phyloP scores from a whole-genome alignment of 225 moss, liverwort and hornwort species.

The Pleurozium schreberi region DNA sequence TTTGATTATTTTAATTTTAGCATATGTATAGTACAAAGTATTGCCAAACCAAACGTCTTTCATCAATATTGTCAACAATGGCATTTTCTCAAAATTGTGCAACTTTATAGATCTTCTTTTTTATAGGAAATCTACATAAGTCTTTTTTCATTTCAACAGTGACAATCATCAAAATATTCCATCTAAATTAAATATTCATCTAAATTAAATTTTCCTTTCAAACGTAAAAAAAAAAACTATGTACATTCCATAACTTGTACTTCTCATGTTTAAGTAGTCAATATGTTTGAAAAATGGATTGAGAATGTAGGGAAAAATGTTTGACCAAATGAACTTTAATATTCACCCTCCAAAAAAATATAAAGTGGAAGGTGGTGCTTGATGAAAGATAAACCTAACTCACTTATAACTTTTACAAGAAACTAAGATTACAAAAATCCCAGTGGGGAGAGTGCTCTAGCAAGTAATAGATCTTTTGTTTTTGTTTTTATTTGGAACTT shows the following conservation, averaged over 20 bases:
- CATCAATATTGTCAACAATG: not conserved
- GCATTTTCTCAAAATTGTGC: not conserved
- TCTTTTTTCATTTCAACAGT: not conserved
- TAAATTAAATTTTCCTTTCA: not conserved
- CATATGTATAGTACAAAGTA: not conserved
- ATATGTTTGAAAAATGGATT: not conserved
- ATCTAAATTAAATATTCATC: not conserved
- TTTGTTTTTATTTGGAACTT: not conserved
- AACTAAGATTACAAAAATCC: not conserved
- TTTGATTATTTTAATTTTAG: not conserved
- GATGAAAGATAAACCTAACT: not conserved
- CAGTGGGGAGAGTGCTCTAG: not conserved
- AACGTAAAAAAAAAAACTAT: not conserved
- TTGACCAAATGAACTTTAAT: not conserved
- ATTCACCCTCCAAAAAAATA: not conserved
- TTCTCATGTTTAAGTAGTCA: not conserved
- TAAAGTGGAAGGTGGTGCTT: not conserved
- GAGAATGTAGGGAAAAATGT: rapidly evolving
- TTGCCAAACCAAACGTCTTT: not conserved
- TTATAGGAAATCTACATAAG: rapidly evolving
- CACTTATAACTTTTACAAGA: not conserved
- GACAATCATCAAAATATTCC: not conserved
- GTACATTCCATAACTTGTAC: not conserved
- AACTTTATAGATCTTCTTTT: not conserved
- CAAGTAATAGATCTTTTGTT: not conserved